Percentiles rank a stretch among this genome's conserved stretches.
These are phyloP conservation scores for Colletotrichum camelliae DNA, from an alignment of 2,329 filamentous ascomycete species.

Conservation along the genomic window DNA sequence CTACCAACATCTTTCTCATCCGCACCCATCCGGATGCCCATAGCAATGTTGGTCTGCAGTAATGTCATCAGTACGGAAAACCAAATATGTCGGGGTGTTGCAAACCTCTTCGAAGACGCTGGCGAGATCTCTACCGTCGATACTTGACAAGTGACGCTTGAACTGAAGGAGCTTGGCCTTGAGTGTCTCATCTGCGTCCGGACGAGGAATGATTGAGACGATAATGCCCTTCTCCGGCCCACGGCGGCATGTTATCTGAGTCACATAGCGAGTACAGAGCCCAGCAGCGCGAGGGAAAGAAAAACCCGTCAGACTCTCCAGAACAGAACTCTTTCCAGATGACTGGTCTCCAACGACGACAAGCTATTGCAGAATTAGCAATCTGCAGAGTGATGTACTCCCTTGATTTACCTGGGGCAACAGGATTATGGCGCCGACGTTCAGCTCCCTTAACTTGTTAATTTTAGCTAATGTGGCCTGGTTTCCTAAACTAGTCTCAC, in stretches of 20 bases:
- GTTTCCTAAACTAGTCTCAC: neutral
- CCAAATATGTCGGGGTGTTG: constrained; percentile 28
- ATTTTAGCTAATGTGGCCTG: constrained; percentile 25
- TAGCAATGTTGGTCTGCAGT: constrained; percentile 43
- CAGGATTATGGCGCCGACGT: constrained; percentile 38
- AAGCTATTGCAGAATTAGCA: constrained; percentile 56
- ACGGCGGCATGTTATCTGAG: constrained; percentile 35
- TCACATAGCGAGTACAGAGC: too few species aligned
- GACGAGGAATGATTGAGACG: constrained; percentile 48
- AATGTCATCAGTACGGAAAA: neutral
- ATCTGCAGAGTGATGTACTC: neutral
- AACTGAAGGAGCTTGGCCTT: constrained; percentile 30
- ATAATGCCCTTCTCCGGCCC: constrained; percentile 35
- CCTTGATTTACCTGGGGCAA: constrained; percentile 34
- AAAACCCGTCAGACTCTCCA: constrained; percentile 57
- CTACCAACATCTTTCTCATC: constrained; percentile 6
- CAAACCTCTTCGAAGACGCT: constrained; percentile 41
- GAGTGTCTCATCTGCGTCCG: constrained; percentile 16
- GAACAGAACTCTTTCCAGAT: constrained; percentile 83
- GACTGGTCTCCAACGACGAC: constrained; percentile 88
- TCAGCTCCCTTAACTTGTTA: constrained; percentile 47
- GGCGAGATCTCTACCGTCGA: constrained; percentile 34
- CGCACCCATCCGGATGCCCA: constrained; percentile 44
- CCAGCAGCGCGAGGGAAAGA: too few species aligned
- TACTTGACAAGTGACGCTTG: constrained; percentile 26